phyloP scores from a whole-genome alignment of 1,284 basidiomycete genomes.

The Macrocybe sp. region DNA sequence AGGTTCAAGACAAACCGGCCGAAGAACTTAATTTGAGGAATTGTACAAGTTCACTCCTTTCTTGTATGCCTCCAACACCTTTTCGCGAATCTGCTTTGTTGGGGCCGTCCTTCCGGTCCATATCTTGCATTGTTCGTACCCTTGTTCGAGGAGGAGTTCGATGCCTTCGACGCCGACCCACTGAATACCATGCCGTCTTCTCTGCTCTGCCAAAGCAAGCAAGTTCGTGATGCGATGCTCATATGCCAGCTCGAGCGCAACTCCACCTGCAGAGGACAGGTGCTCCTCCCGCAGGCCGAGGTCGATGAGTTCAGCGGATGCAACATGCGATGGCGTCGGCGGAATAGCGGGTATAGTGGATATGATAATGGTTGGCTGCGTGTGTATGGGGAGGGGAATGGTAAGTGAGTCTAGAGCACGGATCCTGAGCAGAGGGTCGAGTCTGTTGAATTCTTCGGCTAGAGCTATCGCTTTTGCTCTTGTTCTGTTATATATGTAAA shows the following conservation, averaged over 20 bases:
- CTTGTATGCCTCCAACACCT: slow-evolving; percentile 20
- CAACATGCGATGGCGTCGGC: slow-evolving; percentile 3
- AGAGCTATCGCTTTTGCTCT: slow-evolving; percentile 15
- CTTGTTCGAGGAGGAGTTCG: slow-evolving; percentile 22
- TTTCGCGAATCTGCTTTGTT: slow-evolving; percentile 23
- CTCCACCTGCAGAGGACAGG: slow-evolving; percentile 14
- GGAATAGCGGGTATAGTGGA: slow-evolving; percentile 20
- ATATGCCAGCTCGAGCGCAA: slow-evolving; percentile 22
- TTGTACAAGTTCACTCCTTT: background rate
- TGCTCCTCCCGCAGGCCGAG: slow-evolving; percentile 13
- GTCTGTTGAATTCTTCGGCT: slow-evolving; percentile 20
- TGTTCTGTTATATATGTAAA: slow-evolving; percentile 21
- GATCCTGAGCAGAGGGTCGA: slow-evolving; percentile 16
- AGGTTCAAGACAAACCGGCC: too few relatives aligned
- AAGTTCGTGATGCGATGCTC: slow-evolving; percentile 18
- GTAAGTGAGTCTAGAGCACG: slow-evolving; percentile 17
- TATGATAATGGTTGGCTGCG: slow-evolving; percentile 21
- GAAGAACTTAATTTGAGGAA: background rate
- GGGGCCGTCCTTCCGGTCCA: slow-evolving; percentile 24
- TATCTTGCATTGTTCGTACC: slow-evolving; percentile 20
- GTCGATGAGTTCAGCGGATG: slow-evolving; percentile 10
- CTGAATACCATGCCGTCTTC: slow-evolving; percentile 12
- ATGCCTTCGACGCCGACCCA: slow-evolving; percentile 23
- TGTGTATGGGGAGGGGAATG: slow-evolving; percentile 15
- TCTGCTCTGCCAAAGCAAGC: slow-evolving; percentile 17